phyloP scores from a whole-genome alignment of 345 rosid species.

The Lenwebbia sp. region DNA sequence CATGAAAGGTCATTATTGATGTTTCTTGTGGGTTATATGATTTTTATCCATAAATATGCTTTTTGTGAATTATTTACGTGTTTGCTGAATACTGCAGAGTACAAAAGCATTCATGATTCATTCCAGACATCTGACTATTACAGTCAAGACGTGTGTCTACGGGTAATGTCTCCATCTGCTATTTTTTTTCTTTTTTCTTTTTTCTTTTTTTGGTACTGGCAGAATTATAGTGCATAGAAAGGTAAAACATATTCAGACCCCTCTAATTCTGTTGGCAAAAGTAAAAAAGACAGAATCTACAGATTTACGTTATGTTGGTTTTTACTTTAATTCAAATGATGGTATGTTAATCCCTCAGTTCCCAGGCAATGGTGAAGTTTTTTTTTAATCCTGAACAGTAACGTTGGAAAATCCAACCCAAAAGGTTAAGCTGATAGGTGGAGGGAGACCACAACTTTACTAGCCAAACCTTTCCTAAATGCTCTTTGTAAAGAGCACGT shows the following conservation, averaged over 20 bases:
- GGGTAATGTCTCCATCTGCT: slow-evolving; percentile 32
- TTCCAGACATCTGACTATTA: slow-evolving; percentile 73
- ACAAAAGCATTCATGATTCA: slow-evolving; percentile 65
- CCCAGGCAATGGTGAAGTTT: too few relatives aligned
- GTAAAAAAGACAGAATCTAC: not conserved
- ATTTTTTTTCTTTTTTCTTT: not conserved
- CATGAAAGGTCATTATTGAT: slow-evolving; percentile 58
- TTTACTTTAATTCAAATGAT: not conserved
- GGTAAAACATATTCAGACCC: not conserved
- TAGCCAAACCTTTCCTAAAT: too few relatives aligned
- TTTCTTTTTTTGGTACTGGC: not conserved
- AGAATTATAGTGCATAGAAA: not conserved
- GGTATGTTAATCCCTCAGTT: not conserved
- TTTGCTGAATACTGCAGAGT: slow-evolving; percentile 38
- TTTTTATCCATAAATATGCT: not conserved
- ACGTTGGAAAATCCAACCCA: too few relatives aligned
- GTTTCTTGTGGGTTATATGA: not conserved
- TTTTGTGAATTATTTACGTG: not conserved
- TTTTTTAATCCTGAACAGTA: too few relatives aligned
- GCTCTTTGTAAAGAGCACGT: too few relatives aligned
- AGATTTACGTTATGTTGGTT: not conserved
- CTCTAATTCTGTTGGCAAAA: not conserved
- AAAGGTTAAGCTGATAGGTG: too few relatives aligned
- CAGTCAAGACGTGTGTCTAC: slow-evolving; percentile 51
- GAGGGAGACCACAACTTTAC: too few relatives aligned